Conservation (phyloP, 768 basidiomycete genomes). For the Suillus subalutaceus region DNA sequence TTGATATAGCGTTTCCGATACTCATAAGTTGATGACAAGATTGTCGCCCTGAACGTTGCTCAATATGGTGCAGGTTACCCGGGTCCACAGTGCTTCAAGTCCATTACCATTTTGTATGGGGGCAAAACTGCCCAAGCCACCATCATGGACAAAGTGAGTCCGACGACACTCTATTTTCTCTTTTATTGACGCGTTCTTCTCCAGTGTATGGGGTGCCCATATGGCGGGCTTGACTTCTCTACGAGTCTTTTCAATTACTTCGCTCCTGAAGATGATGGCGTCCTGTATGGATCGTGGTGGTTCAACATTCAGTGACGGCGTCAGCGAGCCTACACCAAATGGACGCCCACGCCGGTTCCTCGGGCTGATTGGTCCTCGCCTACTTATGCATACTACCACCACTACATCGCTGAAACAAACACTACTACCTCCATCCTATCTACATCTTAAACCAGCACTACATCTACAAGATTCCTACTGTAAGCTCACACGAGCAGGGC, state of each 20-base stretch:
- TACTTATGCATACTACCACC: background rate
- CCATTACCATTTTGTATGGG: conserved; percentile 57
- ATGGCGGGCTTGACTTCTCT: conserved; percentile 69
- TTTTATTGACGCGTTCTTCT: conserved; percentile 8
- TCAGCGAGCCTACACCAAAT: conserved; percentile 16
- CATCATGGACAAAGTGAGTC: conserved; percentile 61
- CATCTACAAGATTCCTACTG: background rate
- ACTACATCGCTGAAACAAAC: background rate
- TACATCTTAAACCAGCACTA: background rate
- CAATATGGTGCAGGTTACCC: conserved; percentile 64
- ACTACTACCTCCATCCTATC: background rate
- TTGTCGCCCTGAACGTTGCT: conserved; percentile 32
- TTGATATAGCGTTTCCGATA: conserved; percentile 40
- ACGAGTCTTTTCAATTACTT: conserved; percentile 66
- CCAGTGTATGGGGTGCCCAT: conserved; percentile 69
- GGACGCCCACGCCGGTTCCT: background rate
- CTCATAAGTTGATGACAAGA: conserved; percentile 34
- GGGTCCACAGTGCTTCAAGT: conserved; percentile 62
- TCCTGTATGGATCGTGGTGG: conserved; percentile 63
- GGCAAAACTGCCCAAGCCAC: conserved; percentile 56
- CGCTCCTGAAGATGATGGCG: conserved; percentile 47
- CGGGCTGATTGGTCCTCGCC: background rate
- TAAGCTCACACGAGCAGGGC: background rate
- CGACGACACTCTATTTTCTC: no score
- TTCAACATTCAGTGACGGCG: conserved; percentile 50